These are phyloP conservation scores for Populus hybrid DNA, from an alignment of 441 rosid genomes.

Conservation along the genomic window DNA sequence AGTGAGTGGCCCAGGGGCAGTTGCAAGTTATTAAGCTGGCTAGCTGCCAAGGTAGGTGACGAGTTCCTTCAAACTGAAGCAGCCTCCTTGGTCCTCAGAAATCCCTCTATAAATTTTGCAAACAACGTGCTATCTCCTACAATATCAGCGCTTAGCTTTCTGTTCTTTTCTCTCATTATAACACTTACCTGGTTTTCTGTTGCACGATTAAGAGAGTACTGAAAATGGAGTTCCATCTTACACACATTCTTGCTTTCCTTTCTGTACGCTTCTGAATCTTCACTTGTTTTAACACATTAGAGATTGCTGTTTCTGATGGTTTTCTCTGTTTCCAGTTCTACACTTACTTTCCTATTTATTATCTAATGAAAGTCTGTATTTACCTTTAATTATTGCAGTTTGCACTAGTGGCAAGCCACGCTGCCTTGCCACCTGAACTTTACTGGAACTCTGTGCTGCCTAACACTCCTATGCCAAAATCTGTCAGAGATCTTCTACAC, in stretches of 20 bases:
- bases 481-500: slow-evolving; percentile 51
- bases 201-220: neutral
- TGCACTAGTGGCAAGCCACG: slow-evolving; percentile 43
- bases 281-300: neutral
- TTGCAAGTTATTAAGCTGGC: slow-evolving; percentile 30
- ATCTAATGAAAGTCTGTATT: neutral
- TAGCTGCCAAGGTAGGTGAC: slow-evolving; percentile 6
- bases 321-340: neutral
- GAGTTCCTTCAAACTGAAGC: neutral
- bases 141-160: neutral
- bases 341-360: neutral
- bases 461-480: slow-evolving; percentile 75
- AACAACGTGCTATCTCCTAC: slow-evolving; percentile 1
- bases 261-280: slow-evolving; percentile 29
- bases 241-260: slow-evolving; percentile 33
- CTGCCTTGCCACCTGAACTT: slow-evolving; percentile 51
- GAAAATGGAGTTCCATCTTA: slow-evolving; percentile 33
- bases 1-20: slow-evolving; percentile 28
- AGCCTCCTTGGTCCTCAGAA: neutral
- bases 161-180: neutral
- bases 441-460: slow-evolving; percentile 77
- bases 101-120: slow-evolving; percentile 21
- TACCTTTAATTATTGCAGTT: slow-evolving; percentile 36
- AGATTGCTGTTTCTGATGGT: neutral
- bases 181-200: slow-evolving; percentile 8